A percentile compares a stretch with the other conserved stretches of the same genome.
Conservation (phyloP, 257 asterid species). For the Nicotiana attenuata region DNA sequence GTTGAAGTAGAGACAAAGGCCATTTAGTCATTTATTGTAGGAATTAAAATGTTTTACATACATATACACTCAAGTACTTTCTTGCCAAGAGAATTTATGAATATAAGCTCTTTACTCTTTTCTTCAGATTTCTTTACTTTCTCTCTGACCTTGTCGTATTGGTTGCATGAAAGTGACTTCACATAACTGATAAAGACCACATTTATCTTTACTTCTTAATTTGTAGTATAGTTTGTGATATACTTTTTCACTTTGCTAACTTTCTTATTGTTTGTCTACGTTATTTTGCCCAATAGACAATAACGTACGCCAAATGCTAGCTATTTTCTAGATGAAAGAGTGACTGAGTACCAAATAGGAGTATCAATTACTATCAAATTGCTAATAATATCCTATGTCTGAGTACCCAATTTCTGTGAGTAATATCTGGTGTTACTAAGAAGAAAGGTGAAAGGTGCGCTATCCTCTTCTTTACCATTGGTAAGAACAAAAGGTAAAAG, state of each 20-base stretch:
- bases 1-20: background rate
- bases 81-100: background rate
- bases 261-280: background rate
- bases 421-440: background rate
- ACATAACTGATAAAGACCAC: background rate
- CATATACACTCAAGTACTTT: background rate
- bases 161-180: conserved; percentile 1
- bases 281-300: background rate
- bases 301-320: background rate
- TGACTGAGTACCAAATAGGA: background rate
- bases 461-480: background rate
- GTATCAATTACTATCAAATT: no score
- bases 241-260: background rate
- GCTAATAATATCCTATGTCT: no score
- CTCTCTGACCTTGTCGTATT: background rate
- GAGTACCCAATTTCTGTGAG: background rate
- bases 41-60: background rate
- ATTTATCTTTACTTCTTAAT: background rate
- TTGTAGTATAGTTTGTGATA: background rate
- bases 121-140: background rate
- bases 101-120: background rate
- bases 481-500: background rate
- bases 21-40: background rate
- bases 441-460: no score
- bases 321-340: background rate